Conservation (phyloP, 140 eudicot genomes). For the Anethum foeniculum region DNA sequence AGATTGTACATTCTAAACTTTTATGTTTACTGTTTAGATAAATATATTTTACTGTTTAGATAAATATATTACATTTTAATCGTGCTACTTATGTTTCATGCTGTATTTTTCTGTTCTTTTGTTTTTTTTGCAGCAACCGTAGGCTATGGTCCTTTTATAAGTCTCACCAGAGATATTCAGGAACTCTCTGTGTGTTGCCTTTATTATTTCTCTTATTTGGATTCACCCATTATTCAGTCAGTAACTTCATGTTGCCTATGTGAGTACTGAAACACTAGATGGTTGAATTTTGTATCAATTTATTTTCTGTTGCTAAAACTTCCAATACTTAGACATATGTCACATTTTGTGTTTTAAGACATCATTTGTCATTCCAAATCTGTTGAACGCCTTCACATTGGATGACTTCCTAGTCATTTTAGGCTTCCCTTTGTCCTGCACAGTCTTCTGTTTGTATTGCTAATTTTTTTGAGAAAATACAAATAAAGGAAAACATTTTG, state of each 20-base stretch:
- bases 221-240: constrained; percentile 50
- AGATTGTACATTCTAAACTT: constrained; percentile 23
- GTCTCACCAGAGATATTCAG: constrained; percentile 60
- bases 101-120: constrained; percentile 8
- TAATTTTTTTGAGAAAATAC: not conserved
- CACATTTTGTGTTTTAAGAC: not conserved
- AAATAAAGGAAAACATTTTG: not conserved
- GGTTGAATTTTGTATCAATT: not conserved
- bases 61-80: not conserved
- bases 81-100: not conserved
- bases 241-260: constrained; percentile 73
- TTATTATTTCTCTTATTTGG: constrained; percentile 64
- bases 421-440: not conserved
- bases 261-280: constrained; percentile 26
- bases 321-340: not conserved
- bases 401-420: not conserved
- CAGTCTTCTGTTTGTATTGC: not conserved
- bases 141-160: constrained; percentile 65
- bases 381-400: not conserved
- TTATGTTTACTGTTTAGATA: not conserved
- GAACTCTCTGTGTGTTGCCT: constrained; percentile 73
- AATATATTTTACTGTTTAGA: not conserved
- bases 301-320: not conserved
- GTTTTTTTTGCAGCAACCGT: constrained; percentile 35
- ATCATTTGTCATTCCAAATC: not conserved